Base-by-base conservation (phyloP, 805 yeast genomes). In the Candida mattraensis region DNA sequence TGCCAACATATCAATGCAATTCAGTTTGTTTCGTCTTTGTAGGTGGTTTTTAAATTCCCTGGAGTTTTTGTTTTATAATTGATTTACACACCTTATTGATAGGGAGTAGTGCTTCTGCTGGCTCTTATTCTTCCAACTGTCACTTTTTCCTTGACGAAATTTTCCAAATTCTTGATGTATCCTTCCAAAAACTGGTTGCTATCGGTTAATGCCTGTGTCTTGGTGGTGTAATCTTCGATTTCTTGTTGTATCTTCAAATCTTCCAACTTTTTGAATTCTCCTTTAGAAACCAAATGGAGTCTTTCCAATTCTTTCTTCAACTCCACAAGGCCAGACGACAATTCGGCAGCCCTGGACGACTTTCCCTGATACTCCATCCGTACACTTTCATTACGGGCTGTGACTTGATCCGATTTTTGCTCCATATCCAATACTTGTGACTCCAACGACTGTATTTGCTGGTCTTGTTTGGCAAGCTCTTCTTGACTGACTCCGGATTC, bases 321-420 rank as follows among this genome's bases (percentile, higher is more conserved):
- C 0, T 43, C 25, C 14, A 54, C 52, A 3, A 63, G 24, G 5
- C 25, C 19, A 3, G 53, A 48, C 1, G 76, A 64, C 29, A 56
- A 40, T 24, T 68, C 72, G 0, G 76, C 76, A 3, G 80, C 79
- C n/a, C 44, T 34, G 1, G 75, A 61, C 0, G 80, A 74, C 6
- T 51, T 51, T 4, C 40, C 30, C 50, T 75, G 81, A 45, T 76
- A 76, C n/a, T 55, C 37, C 1, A 41, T 24, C 39, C 82, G 54
- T 18, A 70, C 45, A 4, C 33, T 38, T 12, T 54, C 57, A 18
- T 62, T 68, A 18, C 39, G 30, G 2, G 27, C 17, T 12, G 53
- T 32, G 18, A 54, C 36, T 1, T 31, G 28, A 11, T 49, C 42
- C 10, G 53, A 21, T 30, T 48, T 33, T 2, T 21, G 9, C 16